Evolutionary conservation across 768 basidiomycete genomes (phyloP), one percentile per base, ranked within the genome.

Genomic region (Pulveroboletus sp.): DNA sequence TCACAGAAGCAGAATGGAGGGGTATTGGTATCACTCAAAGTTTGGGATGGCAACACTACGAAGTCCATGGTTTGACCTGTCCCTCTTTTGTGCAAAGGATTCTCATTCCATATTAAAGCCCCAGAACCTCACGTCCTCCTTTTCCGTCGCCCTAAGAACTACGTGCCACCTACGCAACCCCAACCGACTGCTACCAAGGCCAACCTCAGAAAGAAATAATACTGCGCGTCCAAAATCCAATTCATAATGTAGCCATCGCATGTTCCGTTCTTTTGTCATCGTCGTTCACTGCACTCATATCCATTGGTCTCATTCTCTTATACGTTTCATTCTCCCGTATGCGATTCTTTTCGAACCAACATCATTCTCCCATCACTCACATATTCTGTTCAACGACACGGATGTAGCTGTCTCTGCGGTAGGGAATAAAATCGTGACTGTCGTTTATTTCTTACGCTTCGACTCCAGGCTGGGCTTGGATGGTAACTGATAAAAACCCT

Each of bases 1-100:
- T 98, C 49, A 67, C 80, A 4, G 95, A 99, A 64, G 71, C 78
- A 36, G 96, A 99, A 69, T 99, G 95, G 95, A 79, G 95, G 65
- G 89, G 89, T 0, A 92, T 99, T 48, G 95, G 95, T 9, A 95
- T 97, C 55, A 89, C 87, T 35, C 95, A 99, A 71, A 93, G 90
- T 68, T 74, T 95, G 20, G 94, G 94, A 4, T 98, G 94, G 93
- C 89, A 91, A 63, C 93, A 96, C 61, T 97, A 94, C 61, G 93
- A 94, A 74, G 89, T 94, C n/a, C 94, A 97, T 62, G 89, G 93
- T 86, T 55, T 55, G 77, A 55, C 19, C 31, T n/a, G 16, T 37
- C 13, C 22, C 14, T 32, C 23, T 17, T 42, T 36, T 43, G 31
- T 45, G 22, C 37, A 47, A 17, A 36, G 22, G 14, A 43, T 42